Percentiles rank a stretch among this genome's conserved stretches.
These are phyloP conservation scores for Fusarium albidum DNA, from an alignment of 2,329 filamentous ascomycete genomes.

Conservation along the genomic window DNA sequence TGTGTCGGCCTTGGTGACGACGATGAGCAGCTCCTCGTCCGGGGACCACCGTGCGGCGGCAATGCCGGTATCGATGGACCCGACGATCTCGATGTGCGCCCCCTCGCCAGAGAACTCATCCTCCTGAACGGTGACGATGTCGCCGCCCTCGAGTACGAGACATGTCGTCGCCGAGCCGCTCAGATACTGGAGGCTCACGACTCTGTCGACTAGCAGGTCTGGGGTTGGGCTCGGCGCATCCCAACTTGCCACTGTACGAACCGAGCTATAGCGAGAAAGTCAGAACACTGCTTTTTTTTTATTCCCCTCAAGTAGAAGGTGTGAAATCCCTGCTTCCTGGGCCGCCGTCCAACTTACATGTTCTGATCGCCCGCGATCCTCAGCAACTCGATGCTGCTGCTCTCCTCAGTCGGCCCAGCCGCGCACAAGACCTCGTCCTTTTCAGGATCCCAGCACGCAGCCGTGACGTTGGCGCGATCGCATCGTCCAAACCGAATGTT, in stretches of 20 bases:
- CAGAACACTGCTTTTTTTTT: constrained; percentile 23
- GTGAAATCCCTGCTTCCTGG: neutral
- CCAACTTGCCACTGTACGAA: constrained; percentile 77
- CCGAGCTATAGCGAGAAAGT: constrained; percentile 37
- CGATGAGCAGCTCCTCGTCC: constrained; percentile 88
- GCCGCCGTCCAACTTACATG: constrained; percentile 54
- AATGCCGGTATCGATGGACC: constrained; percentile 92
- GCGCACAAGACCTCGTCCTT: constrained; percentile 82
- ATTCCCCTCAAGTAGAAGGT: neutral
- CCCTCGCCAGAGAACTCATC: constrained; percentile 55
- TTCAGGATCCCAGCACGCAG: constrained; percentile 85
- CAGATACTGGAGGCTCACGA: constrained; percentile 86
- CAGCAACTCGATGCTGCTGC: constrained; percentile 76
- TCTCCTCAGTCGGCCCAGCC: constrained; percentile 78
- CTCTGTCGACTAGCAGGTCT: constrained; percentile 75
- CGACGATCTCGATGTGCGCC: constrained; percentile 92
- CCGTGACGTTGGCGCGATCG: constrained; percentile 71
- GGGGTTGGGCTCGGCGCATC: constrained; percentile 84
- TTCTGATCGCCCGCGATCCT: constrained; percentile 57
- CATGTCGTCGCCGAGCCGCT: constrained; percentile 80
- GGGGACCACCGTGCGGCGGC: constrained; percentile 91
- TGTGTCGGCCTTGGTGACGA: constrained; percentile 81
- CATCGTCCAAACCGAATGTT: constrained; percentile 76
- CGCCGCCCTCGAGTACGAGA: constrained; percentile 86
- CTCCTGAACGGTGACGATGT: constrained; percentile 87